Conservation (phyloP, 1,284 basidiomycete species). For the Apiotrichum akiyoshidainum region DNA sequence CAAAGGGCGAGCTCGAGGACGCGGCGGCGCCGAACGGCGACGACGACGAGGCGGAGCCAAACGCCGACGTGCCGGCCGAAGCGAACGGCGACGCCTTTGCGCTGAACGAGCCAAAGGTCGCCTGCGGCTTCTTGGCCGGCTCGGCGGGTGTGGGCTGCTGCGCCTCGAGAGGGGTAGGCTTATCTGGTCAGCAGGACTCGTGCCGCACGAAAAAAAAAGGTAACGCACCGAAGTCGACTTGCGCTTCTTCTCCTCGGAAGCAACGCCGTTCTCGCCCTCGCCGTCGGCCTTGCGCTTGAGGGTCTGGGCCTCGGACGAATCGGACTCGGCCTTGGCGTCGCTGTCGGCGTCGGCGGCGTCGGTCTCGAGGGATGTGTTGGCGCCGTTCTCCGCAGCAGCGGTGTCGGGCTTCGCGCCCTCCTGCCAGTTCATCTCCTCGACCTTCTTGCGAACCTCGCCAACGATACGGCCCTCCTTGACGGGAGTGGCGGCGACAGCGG, state of each 20-base stretch:
- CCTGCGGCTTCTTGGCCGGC: constrained; percentile 32
- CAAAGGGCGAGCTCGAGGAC: constrained; percentile 19
- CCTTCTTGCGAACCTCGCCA: constrained; percentile 46
- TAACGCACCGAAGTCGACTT: constrained; percentile 22
- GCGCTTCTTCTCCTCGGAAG: constrained; percentile 24
- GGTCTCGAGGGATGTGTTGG: not conserved
- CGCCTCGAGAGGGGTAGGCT: constrained; percentile 8
- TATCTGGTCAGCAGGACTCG: not conserved
- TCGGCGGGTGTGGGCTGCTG: constrained; percentile 8
- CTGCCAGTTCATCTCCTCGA: constrained; percentile 44
- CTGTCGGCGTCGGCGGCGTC: constrained; percentile 9
- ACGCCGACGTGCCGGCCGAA: constrained; percentile 14
- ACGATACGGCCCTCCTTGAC: constrained; percentile 29
- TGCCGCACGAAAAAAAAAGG: not conserved
- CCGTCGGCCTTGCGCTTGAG: constrained; percentile 43
- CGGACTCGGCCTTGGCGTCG: constrained; percentile 9
- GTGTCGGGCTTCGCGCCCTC: constrained; percentile 26
- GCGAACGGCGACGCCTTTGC: constrained; percentile 29
- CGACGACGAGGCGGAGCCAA: constrained; percentile 41
- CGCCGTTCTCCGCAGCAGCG: not conserved
- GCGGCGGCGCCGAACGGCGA: constrained; percentile 63
- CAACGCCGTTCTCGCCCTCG: constrained; percentile 27
- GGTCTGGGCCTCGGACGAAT: constrained; percentile 21
- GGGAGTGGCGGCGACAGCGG: not conserved
- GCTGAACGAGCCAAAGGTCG: constrained; percentile 60